Evolutionary conservation across 306 rosid genomes (phyloP).

Genomic region (Cucurbita argyrosperma): DNA sequence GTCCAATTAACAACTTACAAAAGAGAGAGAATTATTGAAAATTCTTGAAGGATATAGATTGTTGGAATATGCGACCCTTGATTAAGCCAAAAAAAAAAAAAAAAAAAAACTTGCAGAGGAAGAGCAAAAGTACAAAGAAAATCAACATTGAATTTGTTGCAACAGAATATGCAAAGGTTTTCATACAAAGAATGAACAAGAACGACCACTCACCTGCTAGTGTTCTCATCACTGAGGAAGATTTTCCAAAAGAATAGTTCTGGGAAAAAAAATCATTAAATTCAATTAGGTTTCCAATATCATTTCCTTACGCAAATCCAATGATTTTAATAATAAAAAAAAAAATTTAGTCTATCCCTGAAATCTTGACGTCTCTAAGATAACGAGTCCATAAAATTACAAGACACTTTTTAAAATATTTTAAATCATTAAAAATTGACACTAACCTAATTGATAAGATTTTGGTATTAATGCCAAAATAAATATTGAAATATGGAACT

Average conservation of each 20-base stretch:
- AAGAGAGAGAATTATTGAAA: too few relatives aligned
- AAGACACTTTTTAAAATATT: background rate
- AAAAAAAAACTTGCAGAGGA: background rate
- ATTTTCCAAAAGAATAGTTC: constrained; percentile 88
- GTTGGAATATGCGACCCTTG: too few relatives aligned
- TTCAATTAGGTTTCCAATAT: background rate
- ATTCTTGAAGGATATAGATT: too few relatives aligned
- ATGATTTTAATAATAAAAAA: background rate
- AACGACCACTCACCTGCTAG: constrained; percentile 64
- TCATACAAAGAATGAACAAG: constrained; percentile 14
- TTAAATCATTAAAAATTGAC: background rate
- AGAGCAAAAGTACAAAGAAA: background rate
- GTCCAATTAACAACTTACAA: too few relatives aligned
- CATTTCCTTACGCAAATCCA: background rate
- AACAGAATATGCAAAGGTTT: background rate
- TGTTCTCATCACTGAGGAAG: constrained; percentile 86
- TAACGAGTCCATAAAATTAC: background rate
- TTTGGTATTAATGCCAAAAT: background rate
- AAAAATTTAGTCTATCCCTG: background rate
- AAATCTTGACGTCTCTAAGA: background rate
- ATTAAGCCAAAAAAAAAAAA: background rate
- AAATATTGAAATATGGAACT: background rate
- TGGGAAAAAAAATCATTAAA: constrained; percentile 18
- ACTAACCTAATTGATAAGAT: background rate
- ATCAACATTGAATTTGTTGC: background rate